phyloP scores from a whole-genome alignment of 2,329 filamentous ascomycete species.

The Boeremia exigua region DNA sequence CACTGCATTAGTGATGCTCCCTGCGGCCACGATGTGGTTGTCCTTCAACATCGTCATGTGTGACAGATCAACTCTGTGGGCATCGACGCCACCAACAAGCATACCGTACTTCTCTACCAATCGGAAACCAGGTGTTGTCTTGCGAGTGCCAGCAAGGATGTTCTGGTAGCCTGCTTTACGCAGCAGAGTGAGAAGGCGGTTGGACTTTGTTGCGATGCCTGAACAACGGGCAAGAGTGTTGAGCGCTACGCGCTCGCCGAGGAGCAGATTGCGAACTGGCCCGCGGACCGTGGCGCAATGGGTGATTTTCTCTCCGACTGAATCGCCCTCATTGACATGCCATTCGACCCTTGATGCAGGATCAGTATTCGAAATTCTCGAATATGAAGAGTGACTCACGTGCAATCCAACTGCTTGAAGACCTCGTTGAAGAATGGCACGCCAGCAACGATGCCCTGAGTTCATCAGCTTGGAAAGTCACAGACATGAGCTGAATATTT shows the following conservation, averaged over 20 bases:
- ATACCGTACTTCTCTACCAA: constrained; percentile 98
- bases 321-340: constrained; percentile 77
- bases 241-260: constrained; percentile 92
- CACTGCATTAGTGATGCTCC: constrained; percentile 84
- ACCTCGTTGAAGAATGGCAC: constrained; percentile 96
- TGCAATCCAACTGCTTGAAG: constrained; percentile 86
- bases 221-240: constrained; percentile 92
- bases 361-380: not conserved
- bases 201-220: constrained; percentile 76
- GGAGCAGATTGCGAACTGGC: constrained; percentile 79
- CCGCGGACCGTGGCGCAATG: constrained; percentile 82
- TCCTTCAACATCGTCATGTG: constrained; percentile 99
- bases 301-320: constrained; percentile 62
- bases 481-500: constrained; percentile 2
- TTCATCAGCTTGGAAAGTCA: not conserved
- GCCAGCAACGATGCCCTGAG: constrained; percentile 80
- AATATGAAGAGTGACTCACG: constrained; percentile 51
- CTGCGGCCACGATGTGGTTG: constrained; percentile 93
- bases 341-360: constrained; percentile 68
- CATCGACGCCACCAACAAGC: constrained; percentile 89
- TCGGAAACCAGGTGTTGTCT: constrained; percentile 95
- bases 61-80: constrained; percentile 84
- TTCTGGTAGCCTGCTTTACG: constrained; percentile 75
- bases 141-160: constrained; percentile 89
- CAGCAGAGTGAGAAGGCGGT: constrained; percentile 58